These are phyloP conservation scores for Macrotyloma uniflorum DNA, from an alignment of 306 rosid species.

Conservation along the genomic window DNA sequence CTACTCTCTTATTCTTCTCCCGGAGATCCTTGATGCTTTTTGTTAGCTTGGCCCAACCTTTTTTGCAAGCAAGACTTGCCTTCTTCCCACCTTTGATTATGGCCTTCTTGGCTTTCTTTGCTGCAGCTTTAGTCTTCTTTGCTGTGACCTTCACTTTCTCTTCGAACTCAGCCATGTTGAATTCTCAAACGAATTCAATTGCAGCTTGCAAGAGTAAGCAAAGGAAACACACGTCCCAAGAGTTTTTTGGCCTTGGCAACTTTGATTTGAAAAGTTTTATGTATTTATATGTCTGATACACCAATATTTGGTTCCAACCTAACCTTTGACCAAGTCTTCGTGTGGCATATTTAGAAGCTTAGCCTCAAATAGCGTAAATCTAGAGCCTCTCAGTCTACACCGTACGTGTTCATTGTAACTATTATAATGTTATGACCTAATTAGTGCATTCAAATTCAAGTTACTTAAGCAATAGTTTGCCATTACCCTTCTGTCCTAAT, in stretches of 20 bases:
- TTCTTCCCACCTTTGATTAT: conserved; percentile 20
- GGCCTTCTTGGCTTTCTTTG: conserved; percentile 37
- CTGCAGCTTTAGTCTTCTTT: conserved; percentile 13
- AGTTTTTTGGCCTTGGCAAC: neutral
- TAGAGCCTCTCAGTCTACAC: neutral
- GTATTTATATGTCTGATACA: conserved; percentile 20
- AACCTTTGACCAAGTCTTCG: neutral
- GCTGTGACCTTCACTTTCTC: conserved; percentile 24
- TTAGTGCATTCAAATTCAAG: neutral
- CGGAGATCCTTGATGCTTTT: conserved; percentile 17
- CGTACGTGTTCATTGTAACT: no score
- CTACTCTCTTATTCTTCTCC: conserved; percentile 1
- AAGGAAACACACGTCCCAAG: neutral
- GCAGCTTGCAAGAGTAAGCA: neutral
- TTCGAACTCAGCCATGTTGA: conserved; percentile 45
- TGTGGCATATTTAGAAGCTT: neutral
- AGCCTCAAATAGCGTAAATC: neutral
- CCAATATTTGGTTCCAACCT: neutral
- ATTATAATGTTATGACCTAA: neutral
- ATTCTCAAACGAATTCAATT: conserved; percentile 31
- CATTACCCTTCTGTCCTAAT: no score
- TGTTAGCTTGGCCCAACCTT: conserved; percentile 39
- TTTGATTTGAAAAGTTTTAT: neutral
- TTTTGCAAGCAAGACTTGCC: conserved; percentile 36
- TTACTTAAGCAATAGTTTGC: neutral